phyloP scores from a whole-genome alignment of 2,329 filamentous ascomycete species.

The Aspergillus tubingensis region DNA sequence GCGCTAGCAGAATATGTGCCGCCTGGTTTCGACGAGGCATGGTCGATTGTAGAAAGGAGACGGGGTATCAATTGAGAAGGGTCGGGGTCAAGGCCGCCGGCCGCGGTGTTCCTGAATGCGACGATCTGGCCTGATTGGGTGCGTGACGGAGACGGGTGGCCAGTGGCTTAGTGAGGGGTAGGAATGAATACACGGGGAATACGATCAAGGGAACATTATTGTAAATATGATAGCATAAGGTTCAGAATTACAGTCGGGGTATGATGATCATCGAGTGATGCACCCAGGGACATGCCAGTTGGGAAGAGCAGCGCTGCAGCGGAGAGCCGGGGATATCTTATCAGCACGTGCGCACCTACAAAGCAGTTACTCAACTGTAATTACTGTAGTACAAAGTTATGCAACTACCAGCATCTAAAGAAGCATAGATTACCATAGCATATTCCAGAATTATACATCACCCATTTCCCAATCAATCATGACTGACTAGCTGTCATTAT shows the following conservation, averaged over 20 bases:
- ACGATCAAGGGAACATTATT: neutral
- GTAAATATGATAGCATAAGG: neutral
- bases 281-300: conserved; percentile 13
- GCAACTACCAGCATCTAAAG: too few relatives aligned
- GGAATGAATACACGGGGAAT: neutral
- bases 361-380: neutral
- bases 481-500: neutral
- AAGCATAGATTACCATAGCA: too few relatives aligned
- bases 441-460: neutral
- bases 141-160: neutral
- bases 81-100: neutral
- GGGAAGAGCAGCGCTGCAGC: conserved; percentile 10
- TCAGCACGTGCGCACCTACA: conserved; percentile 17
- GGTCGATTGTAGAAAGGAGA: neutral
- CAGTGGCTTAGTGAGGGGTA: too few relatives aligned
- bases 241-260: neutral
- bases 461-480: neutral
- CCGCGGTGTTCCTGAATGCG: neutral
- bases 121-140: conserved; percentile 13
- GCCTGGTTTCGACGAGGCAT: conserved; percentile 30
- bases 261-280: neutral
- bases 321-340: conserved; percentile 15
- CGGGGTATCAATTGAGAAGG: neutral
- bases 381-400: too few relatives aligned
- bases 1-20: conserved; percentile 32